Evolutionary conservation across 345 rosid genomes (phyloP).

Genomic region (Raphanus sativus): DNA sequence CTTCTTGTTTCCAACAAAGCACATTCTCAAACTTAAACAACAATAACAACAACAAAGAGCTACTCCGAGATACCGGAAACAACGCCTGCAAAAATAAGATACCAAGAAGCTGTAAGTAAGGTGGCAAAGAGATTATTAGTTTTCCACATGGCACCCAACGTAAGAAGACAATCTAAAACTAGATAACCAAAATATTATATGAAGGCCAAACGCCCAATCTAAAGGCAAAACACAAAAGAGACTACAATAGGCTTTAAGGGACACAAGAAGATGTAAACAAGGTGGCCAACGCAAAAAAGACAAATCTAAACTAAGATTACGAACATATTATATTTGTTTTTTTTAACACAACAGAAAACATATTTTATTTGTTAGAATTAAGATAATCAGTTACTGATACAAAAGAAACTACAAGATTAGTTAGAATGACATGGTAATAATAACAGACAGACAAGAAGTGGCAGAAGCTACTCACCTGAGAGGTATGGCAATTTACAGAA

Average conservation of each 20-base stretch:
- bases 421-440: not conserved
- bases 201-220: not conserved
- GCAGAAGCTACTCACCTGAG: slow-evolving; percentile 36
- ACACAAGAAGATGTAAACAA: too few species aligned
- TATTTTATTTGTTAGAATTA: not conserved
- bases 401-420: not conserved
- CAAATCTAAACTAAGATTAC: not conserved
- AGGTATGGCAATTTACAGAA: slow-evolving; percentile 55
- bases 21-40: slow-evolving; percentile 57
- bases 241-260: not conserved
- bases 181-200: not conserved
- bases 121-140: not conserved
- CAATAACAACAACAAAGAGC: slow-evolving; percentile 31
- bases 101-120: slow-evolving; percentile 5
- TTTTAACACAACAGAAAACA: not conserved
- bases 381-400: not conserved
- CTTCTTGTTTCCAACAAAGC: slow-evolving; percentile 64
- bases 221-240: not conserved
- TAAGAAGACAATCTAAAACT: not conserved
- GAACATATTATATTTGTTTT: not conserved
- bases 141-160: not conserved
- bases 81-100: slow-evolving; percentile 42
- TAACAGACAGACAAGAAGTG: not conserved
- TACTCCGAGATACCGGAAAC: slow-evolving; percentile 18
- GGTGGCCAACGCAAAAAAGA: not conserved